These are phyloP conservation scores for Geotrichum klebahnii DNA, from an alignment of 1,139 yeast species.

Conservation along the genomic window DNA sequence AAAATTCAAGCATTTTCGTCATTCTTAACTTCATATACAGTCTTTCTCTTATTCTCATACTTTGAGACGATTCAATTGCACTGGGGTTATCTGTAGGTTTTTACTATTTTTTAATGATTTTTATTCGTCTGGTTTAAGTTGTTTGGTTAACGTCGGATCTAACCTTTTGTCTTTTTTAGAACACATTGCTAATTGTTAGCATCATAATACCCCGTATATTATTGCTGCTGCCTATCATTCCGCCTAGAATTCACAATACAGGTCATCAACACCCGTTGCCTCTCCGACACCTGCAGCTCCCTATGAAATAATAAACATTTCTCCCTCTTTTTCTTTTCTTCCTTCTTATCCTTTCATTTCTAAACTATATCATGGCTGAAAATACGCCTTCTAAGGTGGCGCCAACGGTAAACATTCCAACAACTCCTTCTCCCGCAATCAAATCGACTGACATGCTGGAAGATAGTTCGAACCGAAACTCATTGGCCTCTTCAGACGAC, in stretches of 20 bases:
- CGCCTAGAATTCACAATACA: background rate
- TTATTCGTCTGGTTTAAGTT: background rate
- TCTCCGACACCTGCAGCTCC: slow-evolving; percentile 10
- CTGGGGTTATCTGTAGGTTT: slow-evolving; percentile 3
- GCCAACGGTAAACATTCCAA: background rate
- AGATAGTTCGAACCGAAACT: slow-evolving; percentile 3
- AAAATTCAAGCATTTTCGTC: too few species aligned
- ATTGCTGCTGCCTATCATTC: background rate
- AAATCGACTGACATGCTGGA: slow-evolving; percentile 10
- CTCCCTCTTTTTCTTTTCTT: slow-evolving; percentile 1
- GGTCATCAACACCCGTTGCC: slow-evolving; percentile 3
- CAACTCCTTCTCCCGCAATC: slow-evolving; percentile 2
- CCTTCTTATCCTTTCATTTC: background rate
- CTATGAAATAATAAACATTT: slow-evolving; percentile 2
- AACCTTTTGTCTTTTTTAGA: too few species aligned
- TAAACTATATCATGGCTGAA: background rate
- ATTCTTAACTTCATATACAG: too few species aligned
- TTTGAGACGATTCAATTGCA: slow-evolving; percentile 4
- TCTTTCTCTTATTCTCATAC: too few species aligned
- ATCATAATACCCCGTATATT: background rate
- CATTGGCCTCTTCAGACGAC: slow-evolving; percentile 10
- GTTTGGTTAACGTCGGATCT: slow-evolving; percentile 3
- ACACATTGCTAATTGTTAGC: too few species aligned
- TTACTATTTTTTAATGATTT: background rate
- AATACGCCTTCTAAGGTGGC: background rate